A percentile compares a stretch with the other conserved stretches of the same genome.
These are phyloP conservation scores for Schwanniomyces vanrijiae DNA, from an alignment of 805 yeast genomes.

Conservation along the genomic window DNA sequence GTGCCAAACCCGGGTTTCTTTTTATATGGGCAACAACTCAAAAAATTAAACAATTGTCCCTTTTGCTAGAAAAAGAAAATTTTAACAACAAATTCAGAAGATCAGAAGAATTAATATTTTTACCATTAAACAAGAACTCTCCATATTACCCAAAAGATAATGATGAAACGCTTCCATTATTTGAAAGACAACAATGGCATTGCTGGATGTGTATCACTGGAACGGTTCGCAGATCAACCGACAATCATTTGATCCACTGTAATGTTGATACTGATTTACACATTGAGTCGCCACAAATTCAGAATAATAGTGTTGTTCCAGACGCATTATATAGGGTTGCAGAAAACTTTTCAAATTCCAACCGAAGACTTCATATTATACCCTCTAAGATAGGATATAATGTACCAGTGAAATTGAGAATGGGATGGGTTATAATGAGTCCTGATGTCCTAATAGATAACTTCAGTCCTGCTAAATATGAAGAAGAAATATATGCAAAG, in stretches of 20 bases:
- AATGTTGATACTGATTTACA: conserved; percentile 88
- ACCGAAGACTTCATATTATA: conserved; percentile 79
- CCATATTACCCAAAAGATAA: conserved; percentile 63
- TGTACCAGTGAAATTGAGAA: conserved; percentile 63
- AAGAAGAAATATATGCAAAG: conserved; percentile 28
- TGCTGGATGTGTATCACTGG: conserved; percentile 98
- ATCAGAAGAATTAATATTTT: conserved; percentile 84
- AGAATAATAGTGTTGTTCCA: conserved; percentile 45
- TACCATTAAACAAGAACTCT: conserved; percentile 66
- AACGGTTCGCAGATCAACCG: conserved; percentile 83
- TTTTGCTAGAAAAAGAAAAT: conserved; percentile 47
- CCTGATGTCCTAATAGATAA: conserved; percentile 77
- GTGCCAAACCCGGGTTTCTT: conserved; percentile 83
- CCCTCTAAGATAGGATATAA: conserved; percentile 71
- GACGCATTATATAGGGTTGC: conserved; percentile 75
- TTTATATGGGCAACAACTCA: conserved; percentile 86
- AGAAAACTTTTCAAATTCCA: conserved; percentile 84
- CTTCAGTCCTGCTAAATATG: conserved; percentile 43
- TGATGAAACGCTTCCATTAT: conserved; percentile 28
- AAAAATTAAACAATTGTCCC: conserved; percentile 63
- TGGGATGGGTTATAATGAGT: conserved; percentile 89
- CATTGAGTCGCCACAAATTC: conserved; percentile 45
- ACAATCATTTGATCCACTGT: conserved; percentile 84
- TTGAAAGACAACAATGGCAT: conserved; percentile 86
- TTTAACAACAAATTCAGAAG: conserved; percentile 73